phyloP scores from a whole-genome alignment of 2,329 filamentous ascomycete genomes.

The Xenosphaeropsis pyriputrescens region DNA sequence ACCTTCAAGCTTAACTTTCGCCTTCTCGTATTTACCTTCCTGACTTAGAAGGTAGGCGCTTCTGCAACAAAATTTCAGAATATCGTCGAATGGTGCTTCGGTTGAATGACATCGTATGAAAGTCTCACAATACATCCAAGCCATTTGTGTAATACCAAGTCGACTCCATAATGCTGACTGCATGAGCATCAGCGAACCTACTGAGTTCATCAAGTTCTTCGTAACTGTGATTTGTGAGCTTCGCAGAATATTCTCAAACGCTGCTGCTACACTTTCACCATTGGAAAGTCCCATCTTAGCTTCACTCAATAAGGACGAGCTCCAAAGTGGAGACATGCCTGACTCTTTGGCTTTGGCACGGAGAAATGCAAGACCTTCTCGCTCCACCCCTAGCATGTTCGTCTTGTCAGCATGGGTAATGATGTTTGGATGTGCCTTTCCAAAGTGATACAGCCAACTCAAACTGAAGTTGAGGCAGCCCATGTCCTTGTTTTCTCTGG shows the following conservation, averaged over 20 bases:
- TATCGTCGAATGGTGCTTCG: slow-evolving; percentile 59
- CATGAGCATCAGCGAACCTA: slow-evolving; percentile 61
- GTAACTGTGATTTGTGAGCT: slow-evolving; percentile 72
- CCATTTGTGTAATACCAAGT: slow-evolving; percentile 45
- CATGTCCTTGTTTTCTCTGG: slow-evolving; percentile 84
- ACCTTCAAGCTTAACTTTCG: slow-evolving; percentile 41
- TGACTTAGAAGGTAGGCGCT: slow-evolving; percentile 52
- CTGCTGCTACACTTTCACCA: slow-evolving; percentile 46
- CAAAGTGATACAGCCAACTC: slow-evolving; percentile 92
- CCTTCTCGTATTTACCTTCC: slow-evolving; percentile 57
- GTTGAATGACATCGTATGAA: slow-evolving; percentile 60
- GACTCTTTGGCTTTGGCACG: slow-evolving; percentile 76
- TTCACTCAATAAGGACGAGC: slow-evolving; percentile 72
- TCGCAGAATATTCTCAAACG: slow-evolving; percentile 68
- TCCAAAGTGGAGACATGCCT: slow-evolving; percentile 74
- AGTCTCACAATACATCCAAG: slow-evolving; percentile 50
- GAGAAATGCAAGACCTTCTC: slow-evolving; percentile 70
- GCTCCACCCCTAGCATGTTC: slow-evolving; percentile 62
- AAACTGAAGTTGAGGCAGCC: slow-evolving; percentile 88
- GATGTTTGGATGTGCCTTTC: slow-evolving; percentile 68
- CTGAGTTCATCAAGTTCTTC: slow-evolving; percentile 56
- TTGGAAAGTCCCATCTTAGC: slow-evolving; percentile 65
- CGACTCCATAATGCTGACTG: slow-evolving; percentile 62
- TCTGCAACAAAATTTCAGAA: slow-evolving; percentile 59
- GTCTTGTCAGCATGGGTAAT: slow-evolving; percentile 55